Evolutionary conservation across 306 rosid species (phyloP).

Genomic region (Begonia loranthoides): DNA sequence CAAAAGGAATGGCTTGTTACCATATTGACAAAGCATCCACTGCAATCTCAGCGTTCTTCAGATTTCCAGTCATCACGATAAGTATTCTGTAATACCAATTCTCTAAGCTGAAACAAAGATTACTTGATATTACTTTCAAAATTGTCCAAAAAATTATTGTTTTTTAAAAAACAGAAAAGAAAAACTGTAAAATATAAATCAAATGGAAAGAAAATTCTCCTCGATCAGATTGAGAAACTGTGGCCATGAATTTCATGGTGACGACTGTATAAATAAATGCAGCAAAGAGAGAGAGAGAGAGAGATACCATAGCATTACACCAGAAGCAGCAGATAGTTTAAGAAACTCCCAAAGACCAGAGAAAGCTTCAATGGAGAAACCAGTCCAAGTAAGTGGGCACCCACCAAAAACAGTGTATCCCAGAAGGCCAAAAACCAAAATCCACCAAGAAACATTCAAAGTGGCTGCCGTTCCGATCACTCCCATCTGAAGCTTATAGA

Average conservation of each 20-base stretch:
- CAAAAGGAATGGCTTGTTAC: conserved; percentile 10
- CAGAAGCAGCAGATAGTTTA: conserved; percentile 4
- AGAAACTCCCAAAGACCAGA: conserved; percentile 8
- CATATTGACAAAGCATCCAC: conserved; percentile 71
- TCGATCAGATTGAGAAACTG: background rate
- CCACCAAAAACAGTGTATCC: conserved; percentile 4
- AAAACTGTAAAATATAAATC: too few species aligned
- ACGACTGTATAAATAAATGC: too few species aligned
- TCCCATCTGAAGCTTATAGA: conserved; percentile 3
- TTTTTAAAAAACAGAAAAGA: too few species aligned
- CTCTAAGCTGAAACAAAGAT: conserved; percentile 36
- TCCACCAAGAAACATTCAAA: conserved; percentile 6
- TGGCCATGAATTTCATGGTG: too few species aligned
- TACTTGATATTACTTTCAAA: background rate
- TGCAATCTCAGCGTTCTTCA: conserved; percentile 53
- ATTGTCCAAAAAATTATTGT: too few species aligned
- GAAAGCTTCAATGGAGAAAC: conserved; percentile 6
- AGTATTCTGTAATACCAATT: conserved; percentile 70
- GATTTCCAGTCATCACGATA: conserved; percentile 59
- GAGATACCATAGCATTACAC: conserved; percentile 4
- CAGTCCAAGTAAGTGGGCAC: conserved; percentile 6
- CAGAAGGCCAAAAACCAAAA: conserved; percentile 4
- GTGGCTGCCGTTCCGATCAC: conserved; percentile 3
- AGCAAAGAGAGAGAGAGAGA: conserved; percentile 8
- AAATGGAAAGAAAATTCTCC: background rate